Evolutionary conservation across 2,329 filamentous ascomycete species (phyloP), one percentile per base, ranked within the genome.

Genomic region (Fragosphaeria purpurea): DNA sequence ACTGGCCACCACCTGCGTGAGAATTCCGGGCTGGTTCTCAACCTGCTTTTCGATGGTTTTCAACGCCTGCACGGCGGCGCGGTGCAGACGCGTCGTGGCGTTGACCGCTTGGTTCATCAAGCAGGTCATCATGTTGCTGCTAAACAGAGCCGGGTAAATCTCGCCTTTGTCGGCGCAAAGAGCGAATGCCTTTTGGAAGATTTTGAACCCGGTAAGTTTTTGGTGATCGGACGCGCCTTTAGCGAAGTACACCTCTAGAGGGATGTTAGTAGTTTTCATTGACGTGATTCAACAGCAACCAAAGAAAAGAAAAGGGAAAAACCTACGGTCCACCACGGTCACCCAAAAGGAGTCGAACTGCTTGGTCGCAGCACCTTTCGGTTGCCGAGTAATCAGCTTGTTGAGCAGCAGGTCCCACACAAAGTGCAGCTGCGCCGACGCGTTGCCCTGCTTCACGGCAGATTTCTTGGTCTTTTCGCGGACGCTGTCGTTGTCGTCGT

Each of bases 201-300:
- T 77, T 60, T 90, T 81, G 67, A 97, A 91, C 0, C 93, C 93
- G 66, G 88, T 89, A 61, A 88, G 88, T 66, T 96, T 97, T 50
- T 94, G 85, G 58, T 90, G 88, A 42, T 90, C 82, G 1, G 89
- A 94, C 7, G 90, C 85, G 9, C 78, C 81, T 51, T 84, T 80
- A 6, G 87, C 84, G 63, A 97, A 96, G 4, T 96, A 75, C 7
- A 86, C 85, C 62, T 91, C 86, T 91, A 55, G 0, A 11, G 11
- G 2, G 4, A 11, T 37, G 35, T 37, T n/a, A 9, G 33, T 22
- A 55, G 2, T 22, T 22, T 22, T 3, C 3, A 22, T 22, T 22
- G 22, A 22, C 22, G 22, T 22, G 22, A 3, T 2, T 22, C 22
- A 22, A 22, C 22, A 22, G 22, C 22, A 22, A 22, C 22, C 22